Evolutionary conservation across 495 filamentous ascomycete genomes (phyloP).

Genomic region (Talaromyces liani): DNA sequence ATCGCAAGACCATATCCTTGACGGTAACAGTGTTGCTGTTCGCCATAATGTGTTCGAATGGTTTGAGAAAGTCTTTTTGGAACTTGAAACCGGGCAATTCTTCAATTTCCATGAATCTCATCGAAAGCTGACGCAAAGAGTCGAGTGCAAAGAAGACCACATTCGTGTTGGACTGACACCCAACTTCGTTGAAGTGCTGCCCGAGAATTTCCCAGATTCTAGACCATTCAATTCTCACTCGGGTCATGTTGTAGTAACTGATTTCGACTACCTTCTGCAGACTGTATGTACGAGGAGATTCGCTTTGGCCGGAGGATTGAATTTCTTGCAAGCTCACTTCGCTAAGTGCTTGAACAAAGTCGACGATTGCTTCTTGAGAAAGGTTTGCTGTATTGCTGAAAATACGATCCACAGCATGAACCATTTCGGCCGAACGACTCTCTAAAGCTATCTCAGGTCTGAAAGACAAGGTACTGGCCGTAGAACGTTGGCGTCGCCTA

Average conservation of each 20-base stretch:
- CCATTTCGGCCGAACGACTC: conserved; percentile 82
- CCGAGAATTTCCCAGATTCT: conserved; percentile 95
- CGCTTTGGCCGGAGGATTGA: conserved; percentile 88
- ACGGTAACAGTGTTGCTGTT: conserved; percentile 85
- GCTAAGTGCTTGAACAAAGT: conserved; percentile 87
- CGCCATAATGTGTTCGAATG: conserved; percentile 93
- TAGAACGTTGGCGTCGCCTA: conserved; percentile 58
- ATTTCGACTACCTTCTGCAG: conserved; percentile 98
- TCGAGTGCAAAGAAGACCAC: conserved; percentile 97
- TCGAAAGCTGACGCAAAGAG: conserved; percentile 87
- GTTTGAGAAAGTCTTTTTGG: conserved; percentile 97
- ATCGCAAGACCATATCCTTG: conserved; percentile 97
- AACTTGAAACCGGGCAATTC: conserved; percentile 98
- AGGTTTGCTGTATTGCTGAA: conserved; percentile 94
- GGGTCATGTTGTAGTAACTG: conserved; percentile 98
- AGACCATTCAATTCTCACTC: conserved; percentile 96
- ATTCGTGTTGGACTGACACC: conserved; percentile 87
- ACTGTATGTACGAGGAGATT: conserved; percentile 90
- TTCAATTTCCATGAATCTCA: conserved; percentile 98
- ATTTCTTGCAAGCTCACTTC: conserved; percentile 99
- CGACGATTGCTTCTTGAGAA: conserved; percentile 91
- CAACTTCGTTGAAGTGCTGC: conserved; percentile 95
- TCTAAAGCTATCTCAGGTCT: conserved; percentile 85
- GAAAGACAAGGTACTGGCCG: conserved; percentile 58
- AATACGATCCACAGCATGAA: conserved; percentile 87